Evolutionary conservation across 345 rosid species (phyloP).

Genomic region (Salix brachista): DNA sequence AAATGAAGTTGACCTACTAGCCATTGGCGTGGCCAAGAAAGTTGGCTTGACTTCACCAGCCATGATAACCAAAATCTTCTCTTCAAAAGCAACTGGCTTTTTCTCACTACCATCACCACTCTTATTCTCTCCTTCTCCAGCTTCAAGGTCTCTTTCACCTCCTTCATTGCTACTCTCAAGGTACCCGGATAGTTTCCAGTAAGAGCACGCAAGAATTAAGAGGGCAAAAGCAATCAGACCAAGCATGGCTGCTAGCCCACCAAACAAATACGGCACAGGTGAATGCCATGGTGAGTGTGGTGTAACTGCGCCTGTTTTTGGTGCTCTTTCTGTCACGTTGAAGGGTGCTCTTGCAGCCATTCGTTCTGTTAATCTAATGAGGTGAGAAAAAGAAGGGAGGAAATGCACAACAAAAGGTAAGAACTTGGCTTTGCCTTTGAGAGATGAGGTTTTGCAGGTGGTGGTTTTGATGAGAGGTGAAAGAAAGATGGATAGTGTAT

Average conservation of each 20-base stretch:
- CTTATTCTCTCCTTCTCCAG: constrained; percentile 36
- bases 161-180: constrained; percentile 38
- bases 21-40: constrained; percentile 66
- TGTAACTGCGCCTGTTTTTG: constrained; percentile 3
- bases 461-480: not conserved
- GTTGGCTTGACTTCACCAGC: constrained; percentile 76
- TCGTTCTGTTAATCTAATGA: not conserved
- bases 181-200: constrained; percentile 81
- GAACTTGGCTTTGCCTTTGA: not conserved
- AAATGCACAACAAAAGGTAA: not conserved
- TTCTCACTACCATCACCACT: constrained; percentile 19
- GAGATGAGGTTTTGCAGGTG: no score
- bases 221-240: constrained; percentile 91
- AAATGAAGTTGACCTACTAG: constrained; percentile 40
- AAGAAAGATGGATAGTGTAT: not conserved
- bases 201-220: constrained; percentile 83
- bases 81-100: constrained; percentile 38
- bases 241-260: constrained; percentile 91
- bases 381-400: not conserved
- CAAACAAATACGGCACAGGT: constrained; percentile 87
- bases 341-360: constrained; percentile 48
- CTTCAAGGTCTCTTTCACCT: constrained; percentile 59
- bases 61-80: constrained; percentile 81
- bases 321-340: constrained; percentile 25
- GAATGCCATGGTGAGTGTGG: constrained; percentile 86